Evolutionary conservation across 441 rosid species (phyloP).

Genomic region (Pelargonium citronellum): DNA sequence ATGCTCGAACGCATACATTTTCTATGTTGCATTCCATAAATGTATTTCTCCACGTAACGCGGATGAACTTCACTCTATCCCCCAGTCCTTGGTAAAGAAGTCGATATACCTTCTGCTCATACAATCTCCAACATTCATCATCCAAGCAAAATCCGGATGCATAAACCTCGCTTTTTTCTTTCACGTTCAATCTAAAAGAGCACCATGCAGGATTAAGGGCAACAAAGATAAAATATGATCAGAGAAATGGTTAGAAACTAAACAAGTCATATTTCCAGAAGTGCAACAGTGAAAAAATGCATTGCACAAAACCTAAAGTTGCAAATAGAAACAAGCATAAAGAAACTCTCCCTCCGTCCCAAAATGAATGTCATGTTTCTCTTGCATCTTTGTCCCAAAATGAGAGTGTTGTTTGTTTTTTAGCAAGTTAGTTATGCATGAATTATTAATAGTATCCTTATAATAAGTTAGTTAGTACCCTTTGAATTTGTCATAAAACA

Average conservation of each 20-base stretch:
- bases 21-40: conserved; percentile 47
- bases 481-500: too few relatives aligned
- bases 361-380: too few relatives aligned
- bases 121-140: conserved; percentile 83
- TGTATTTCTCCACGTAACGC: conserved; percentile 71
- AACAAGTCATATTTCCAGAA: neutral
- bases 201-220: conserved; percentile 12
- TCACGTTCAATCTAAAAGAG: conserved; percentile 57
- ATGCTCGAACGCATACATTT: conserved; percentile 38
- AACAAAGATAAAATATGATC: conserved; percentile 10
- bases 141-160: conserved; percentile 74
- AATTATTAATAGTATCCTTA: too few relatives aligned
- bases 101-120: conserved; percentile 64
- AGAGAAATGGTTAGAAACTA: neutral
- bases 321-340: neutral
- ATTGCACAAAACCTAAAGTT: conserved; percentile 6
- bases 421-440: too few relatives aligned
- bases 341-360: neutral
- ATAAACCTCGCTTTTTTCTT: conserved; percentile 40
- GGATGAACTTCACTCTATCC: conserved; percentile 69
- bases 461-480: too few relatives aligned
- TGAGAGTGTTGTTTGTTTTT: too few relatives aligned
- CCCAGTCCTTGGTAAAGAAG: conserved; percentile 66
- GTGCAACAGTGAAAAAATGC: conserved; percentile 10
- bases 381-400: too few relatives aligned